phyloP scores from a whole-genome alignment of 164 flowering plant genomes.

The Liquidambar formosana region DNA sequence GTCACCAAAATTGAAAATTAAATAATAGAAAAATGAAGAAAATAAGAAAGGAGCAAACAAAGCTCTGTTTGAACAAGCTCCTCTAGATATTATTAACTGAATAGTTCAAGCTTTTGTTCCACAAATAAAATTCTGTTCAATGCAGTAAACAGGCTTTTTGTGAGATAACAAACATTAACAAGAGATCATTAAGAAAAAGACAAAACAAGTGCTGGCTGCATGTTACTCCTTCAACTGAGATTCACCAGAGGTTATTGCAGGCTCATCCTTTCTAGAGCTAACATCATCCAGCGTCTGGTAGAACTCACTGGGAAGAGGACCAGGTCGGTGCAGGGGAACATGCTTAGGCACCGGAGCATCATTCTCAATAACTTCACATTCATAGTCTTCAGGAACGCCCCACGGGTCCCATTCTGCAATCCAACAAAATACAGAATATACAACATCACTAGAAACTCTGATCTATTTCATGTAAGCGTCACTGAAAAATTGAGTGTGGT shows the following conservation, averaged over 20 bases:
- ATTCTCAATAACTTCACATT: too few relatives aligned
- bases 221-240: slow-evolving; percentile 27
- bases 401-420: slow-evolving; percentile 93
- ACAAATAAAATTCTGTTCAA: slow-evolving; percentile 5
- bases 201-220: not conserved
- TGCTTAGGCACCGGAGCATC: too few relatives aligned
- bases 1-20: too few relatives aligned
- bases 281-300: too few relatives aligned
- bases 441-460: not conserved
- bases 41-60: not conserved
- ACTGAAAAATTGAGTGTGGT: not conserved
- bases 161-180: slow-evolving; percentile 12
- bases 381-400: slow-evolving; percentile 96
- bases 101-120: slow-evolving; percentile 9
- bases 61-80: not conserved
- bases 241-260: slow-evolving; percentile 39
- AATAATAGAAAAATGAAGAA: too few relatives aligned
- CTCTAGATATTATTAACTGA: slow-evolving; percentile 21
- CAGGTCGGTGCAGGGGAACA: too few relatives aligned
- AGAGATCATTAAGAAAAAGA: slow-evolving; percentile 4
- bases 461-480: not conserved
- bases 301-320: too few relatives aligned
- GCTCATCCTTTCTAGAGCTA: slow-evolving; percentile 24
- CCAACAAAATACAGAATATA: slow-evolving; percentile 3
- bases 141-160: slow-evolving; percentile 7